Conservation (phyloP, 257 asterid species). For the Sherardia arvensis region DNA sequence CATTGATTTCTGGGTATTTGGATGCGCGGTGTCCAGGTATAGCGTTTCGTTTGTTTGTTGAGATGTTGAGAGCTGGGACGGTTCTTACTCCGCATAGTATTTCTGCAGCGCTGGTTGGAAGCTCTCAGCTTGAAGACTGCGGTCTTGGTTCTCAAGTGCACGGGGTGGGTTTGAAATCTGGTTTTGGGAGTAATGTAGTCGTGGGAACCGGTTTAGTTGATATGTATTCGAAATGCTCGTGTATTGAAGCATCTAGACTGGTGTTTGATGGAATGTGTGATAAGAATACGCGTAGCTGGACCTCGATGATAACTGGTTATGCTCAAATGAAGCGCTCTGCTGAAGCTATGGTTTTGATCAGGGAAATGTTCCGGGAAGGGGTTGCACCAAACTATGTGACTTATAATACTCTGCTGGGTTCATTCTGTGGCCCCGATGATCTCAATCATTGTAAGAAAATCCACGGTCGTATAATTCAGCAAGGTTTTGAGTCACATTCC, state of each 20-base stretch:
- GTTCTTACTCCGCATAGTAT: slow-evolving; percentile 29
- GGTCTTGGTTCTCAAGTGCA: slow-evolving; percentile 51
- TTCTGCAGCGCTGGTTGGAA: slow-evolving; percentile 40
- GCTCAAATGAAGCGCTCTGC: slow-evolving; percentile 22
- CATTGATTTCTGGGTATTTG: slow-evolving; percentile 44
- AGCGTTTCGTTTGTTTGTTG: slow-evolving; percentile 27
- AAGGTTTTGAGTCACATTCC: slow-evolving; percentile 37
- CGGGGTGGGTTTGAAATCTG: slow-evolving; percentile 40
- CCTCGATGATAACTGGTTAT: slow-evolving; percentile 48
- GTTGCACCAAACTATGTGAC: slow-evolving; percentile 29
- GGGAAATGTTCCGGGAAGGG: slow-evolving; percentile 35
- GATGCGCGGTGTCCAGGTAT: slow-evolving; percentile 18
- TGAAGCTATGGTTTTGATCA: slow-evolving; percentile 33
- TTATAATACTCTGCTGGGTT: slow-evolving; percentile 39
- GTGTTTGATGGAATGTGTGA: slow-evolving; percentile 34
- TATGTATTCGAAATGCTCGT: slow-evolving; percentile 41
- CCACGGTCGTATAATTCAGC: slow-evolving; percentile 38
- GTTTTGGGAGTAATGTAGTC: slow-evolving; percentile 29
- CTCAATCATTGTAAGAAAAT: slow-evolving; percentile 39
- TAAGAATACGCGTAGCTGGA: slow-evolving; percentile 41
- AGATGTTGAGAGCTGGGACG: slow-evolving; percentile 34
- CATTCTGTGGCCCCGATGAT: slow-evolving; percentile 34
- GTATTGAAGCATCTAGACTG: slow-evolving; percentile 32
- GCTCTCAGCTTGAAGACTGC: slow-evolving; percentile 34
- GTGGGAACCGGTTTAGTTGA: slow-evolving; percentile 59